phyloP scores from a whole-genome alignment of 805 yeast species.

The Metschnikowia chrysomelidarum region DNA sequence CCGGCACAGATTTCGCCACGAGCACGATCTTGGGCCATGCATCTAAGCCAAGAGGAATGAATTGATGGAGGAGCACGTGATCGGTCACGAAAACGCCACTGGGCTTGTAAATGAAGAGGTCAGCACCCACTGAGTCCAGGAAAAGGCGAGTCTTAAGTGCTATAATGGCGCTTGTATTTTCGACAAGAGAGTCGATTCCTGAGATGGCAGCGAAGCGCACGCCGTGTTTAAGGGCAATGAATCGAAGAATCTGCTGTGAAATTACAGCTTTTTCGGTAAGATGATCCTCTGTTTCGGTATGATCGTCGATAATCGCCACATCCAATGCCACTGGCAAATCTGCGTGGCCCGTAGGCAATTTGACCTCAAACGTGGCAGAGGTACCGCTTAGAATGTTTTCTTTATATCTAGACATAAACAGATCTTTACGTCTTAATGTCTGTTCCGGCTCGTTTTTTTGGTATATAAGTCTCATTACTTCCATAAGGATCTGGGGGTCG shows the following conservation, averaged over 20 bases:
- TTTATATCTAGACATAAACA: slow-evolving; percentile 6
- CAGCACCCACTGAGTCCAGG: slow-evolving; percentile 4
- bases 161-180: slow-evolving; percentile 7
- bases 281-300: slow-evolving; percentile 13
- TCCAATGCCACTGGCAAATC: slow-evolving; percentile 24
- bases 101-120: slow-evolving; percentile 7
- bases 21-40: slow-evolving; percentile 48
- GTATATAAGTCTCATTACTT: slow-evolving; percentile 6
- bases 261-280: slow-evolving; percentile 21
- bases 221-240: slow-evolving; percentile 33
- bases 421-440: background rate
- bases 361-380: slow-evolving; percentile 5
- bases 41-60: slow-evolving; percentile 52
- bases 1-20: slow-evolving; percentile 26
- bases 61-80: slow-evolving; percentile 18
- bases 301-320: slow-evolving; percentile 19
- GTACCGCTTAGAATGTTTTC: slow-evolving; percentile 9
- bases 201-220: slow-evolving; percentile 19
- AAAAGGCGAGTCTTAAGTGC: slow-evolving; percentile 7
- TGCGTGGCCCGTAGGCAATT: slow-evolving; percentile 22
- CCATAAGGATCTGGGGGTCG: slow-evolving; percentile 10
- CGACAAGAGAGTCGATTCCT: slow-evolving; percentile 20
- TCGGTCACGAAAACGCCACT: slow-evolving; percentile 7
- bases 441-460: slow-evolving; percentile 2
- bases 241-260: slow-evolving; percentile 38